Percentiles rank a stretch among this genome's conserved stretches.
phyloP scores from a whole-genome alignment of 352 stramenopile species.

The Pilasporangium apinafurcum region DNA sequence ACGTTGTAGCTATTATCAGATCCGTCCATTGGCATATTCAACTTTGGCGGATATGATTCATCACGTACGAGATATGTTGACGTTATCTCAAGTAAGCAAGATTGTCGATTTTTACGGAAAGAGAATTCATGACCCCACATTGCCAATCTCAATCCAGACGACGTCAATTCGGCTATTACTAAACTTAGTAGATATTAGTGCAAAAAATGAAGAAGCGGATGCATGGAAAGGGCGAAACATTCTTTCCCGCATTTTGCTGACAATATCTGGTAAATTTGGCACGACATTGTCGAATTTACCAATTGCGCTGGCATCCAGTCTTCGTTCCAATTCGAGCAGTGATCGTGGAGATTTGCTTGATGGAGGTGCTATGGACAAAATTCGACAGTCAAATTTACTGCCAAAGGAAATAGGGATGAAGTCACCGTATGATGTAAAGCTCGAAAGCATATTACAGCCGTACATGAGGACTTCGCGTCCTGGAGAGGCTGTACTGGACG shows the following conservation, averaged over 20 bases:
- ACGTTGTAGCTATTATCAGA: conserved; percentile 80
- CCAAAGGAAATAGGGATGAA: conserved; percentile 47
- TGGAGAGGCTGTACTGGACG: conserved; percentile 53
- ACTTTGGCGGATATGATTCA: conserved; percentile 98
- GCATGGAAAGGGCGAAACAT: conserved; percentile 87
- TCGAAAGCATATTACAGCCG: conserved; percentile 55
- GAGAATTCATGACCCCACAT: conserved; percentile 89
- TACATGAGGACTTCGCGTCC: conserved; percentile 39
- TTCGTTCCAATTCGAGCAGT: conserved; percentile 26
- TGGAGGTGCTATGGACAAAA: conserved; percentile 85
- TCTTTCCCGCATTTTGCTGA: conserved; percentile 88
- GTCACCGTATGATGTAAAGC: conserved; percentile 64
- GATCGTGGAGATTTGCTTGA: conserved; percentile 70
- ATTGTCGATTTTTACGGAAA: conserved; percentile 94
- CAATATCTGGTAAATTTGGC: conserved; percentile 93
- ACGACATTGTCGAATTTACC: conserved; percentile 79
- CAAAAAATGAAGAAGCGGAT: conserved; percentile 91
- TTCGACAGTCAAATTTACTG: conserved; percentile 72
- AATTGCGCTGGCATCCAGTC: conserved; percentile 46
- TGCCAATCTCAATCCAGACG: conserved; percentile 95
- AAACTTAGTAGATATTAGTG: conserved; percentile 96
- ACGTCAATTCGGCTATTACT: conserved; percentile 94
- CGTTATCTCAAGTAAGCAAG: conserved; percentile 90
- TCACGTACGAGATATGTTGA: conserved; percentile 93
- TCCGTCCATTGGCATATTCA: conserved; percentile 94